phyloP scores from a whole-genome alignment of 169 alveolate species.

The Plasmodium relictum region DNA sequence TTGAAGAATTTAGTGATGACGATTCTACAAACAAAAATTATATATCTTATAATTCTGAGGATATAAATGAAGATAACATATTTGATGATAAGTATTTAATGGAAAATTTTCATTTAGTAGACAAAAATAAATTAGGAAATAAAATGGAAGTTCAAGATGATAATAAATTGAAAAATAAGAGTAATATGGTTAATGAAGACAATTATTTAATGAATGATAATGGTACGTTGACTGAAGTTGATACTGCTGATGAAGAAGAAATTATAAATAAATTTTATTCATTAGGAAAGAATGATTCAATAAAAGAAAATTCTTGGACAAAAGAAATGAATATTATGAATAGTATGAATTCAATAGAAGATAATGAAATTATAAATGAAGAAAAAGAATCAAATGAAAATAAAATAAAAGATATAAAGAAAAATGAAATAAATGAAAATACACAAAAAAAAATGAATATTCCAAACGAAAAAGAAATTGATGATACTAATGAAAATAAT shows the following conservation, averaged over 20 bases:
- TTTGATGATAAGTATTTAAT: not conserved
- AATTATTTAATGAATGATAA: not conserved
- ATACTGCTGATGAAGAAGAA: not conserved
- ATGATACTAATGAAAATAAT: not conserved
- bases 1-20: not conserved
- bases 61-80: not conserved
- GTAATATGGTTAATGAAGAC: not conserved
- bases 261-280: not conserved
- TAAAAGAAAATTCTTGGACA: not conserved
- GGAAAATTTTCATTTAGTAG: not conserved
- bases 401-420: not conserved
- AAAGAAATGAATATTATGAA: not conserved
- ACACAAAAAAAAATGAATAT: not conserved
- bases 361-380: conserved; percentile 1
- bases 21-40: not conserved
- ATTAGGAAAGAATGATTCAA: not conserved
- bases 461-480: not conserved
- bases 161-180: not conserved
- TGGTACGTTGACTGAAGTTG: not conserved
- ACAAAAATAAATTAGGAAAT: not conserved
- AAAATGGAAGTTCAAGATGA: not conserved
- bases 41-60: not conserved
- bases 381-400: not conserved
- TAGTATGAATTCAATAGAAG: too few species aligned
- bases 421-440: not conserved